Percentiles rank a stretch among this genome's conserved stretches.
Conservation (phyloP, 2,329 filamentous ascomycete genomes). For the Clonostachys solani region DNA sequence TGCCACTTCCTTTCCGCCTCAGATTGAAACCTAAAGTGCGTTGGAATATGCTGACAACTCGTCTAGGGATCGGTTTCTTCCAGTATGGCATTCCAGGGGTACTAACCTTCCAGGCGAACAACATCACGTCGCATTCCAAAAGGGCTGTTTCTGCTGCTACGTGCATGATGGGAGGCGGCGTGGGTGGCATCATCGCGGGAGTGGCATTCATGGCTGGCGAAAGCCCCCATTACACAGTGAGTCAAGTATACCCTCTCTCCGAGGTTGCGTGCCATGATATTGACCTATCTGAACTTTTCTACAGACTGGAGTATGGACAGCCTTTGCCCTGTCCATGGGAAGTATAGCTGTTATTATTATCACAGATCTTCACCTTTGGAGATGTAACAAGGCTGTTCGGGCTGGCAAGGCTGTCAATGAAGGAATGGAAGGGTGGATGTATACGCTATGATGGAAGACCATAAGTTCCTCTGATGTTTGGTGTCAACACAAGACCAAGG, state of each 20-base stretch:
- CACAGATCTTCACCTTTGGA: not conserved
- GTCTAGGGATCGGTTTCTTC: not conserved
- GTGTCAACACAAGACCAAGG: no score
- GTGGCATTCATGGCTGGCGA: not conserved
- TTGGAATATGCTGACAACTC: no score
- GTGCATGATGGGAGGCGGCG: not conserved
- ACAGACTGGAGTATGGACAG: not conserved
- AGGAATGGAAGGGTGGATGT: not conserved
- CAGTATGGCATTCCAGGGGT: not conserved
- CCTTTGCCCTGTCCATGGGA: not conserved
- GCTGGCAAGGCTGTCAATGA: not conserved
- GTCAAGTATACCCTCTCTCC: not conserved
- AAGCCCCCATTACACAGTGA: not conserved
- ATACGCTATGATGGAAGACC: not conserved
- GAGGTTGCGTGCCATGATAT: not conserved
- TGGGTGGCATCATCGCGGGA: not conserved
- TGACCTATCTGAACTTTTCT: not conserved
- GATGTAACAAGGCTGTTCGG: not conserved
- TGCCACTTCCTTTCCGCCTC: no score
- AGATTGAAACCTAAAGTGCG: no score
- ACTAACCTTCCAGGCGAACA: not conserved
- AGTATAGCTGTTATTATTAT: not conserved
- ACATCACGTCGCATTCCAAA: not conserved
- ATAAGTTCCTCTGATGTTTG: no score
- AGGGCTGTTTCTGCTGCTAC: not conserved